phyloP scores from a whole-genome alignment of 768 basidiomycete genomes.

The Russula dissimulans region DNA sequence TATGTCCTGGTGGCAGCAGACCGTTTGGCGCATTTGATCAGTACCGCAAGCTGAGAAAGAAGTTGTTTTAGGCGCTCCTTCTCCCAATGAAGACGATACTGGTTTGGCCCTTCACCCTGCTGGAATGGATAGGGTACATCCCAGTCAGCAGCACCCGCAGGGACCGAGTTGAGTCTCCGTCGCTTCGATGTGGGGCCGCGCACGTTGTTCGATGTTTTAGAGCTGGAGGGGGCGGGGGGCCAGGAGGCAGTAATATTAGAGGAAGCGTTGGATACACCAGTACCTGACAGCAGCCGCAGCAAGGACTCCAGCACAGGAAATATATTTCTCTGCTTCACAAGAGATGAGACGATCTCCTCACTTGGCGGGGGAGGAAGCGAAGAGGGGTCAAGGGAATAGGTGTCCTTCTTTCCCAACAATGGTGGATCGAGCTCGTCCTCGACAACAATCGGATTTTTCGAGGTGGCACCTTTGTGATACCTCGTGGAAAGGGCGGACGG shows the following conservation, averaged over 20 bases:
- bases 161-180: conserved; percentile 55
- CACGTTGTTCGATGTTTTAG: conserved; percentile 5
- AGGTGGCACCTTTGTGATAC: conserved; percentile 41
- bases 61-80: conserved; percentile 53
- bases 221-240: background rate
- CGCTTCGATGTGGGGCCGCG: conserved; percentile 38
- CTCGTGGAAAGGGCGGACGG: conserved; percentile 41
- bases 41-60: conserved; percentile 46
- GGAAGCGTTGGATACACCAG: conserved; percentile 13
- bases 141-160: conserved; percentile 77
- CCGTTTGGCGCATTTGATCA: conserved; percentile 51
- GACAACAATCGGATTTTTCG: conserved; percentile 61
- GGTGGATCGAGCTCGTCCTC: conserved; percentile 44
- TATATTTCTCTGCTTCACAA: conserved; percentile 56
- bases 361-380: conserved; percentile 41
- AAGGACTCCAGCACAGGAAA: conserved; percentile 57
- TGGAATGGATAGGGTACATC: conserved; percentile 74
- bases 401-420: conserved; percentile 20
- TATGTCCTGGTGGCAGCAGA: conserved; percentile 53
- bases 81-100: conserved; percentile 60
- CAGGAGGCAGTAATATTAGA: background rate
- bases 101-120: conserved; percentile 58
- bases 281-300: conserved; percentile 45
- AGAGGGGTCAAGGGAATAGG: conserved; percentile 31
- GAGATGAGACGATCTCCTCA: conserved; percentile 49